Conservation (phyloP, 2,329 filamentous ascomycete species). For the Stagonosporopsis rhizophila region DNA sequence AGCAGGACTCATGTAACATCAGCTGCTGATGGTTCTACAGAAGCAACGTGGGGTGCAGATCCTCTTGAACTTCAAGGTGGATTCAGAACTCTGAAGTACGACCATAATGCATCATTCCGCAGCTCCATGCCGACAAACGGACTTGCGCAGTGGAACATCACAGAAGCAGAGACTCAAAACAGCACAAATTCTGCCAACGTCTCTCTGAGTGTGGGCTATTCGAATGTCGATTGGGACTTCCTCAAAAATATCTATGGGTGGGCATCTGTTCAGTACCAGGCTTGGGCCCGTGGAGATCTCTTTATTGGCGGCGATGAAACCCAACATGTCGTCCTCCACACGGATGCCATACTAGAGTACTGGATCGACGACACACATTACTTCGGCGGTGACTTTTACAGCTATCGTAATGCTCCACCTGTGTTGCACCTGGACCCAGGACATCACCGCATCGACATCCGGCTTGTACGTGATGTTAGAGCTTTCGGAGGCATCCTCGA, state of each 20-base stretch:
- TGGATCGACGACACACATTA: constrained; percentile 60
- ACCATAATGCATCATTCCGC: constrained; percentile 52
- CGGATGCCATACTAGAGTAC: constrained; percentile 60
- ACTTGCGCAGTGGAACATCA: constrained; percentile 57
- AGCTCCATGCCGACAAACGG: constrained; percentile 62
- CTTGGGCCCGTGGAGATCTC: constrained; percentile 62
- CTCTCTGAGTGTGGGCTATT: constrained; percentile 56
- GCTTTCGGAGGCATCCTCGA: constrained; percentile 61
- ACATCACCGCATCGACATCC: constrained; percentile 59
- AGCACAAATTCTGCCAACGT: constrained; percentile 42
- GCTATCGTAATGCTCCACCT: constrained; percentile 58
- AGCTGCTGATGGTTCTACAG: constrained; percentile 45
- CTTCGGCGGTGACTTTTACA: constrained; percentile 66
- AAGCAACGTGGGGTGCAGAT: constrained; percentile 66
- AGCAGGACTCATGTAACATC: neutral
- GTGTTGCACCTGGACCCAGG: constrained; percentile 60
- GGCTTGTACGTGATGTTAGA: constrained; percentile 64
- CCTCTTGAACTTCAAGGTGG: constrained; percentile 62
- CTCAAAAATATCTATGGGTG: constrained; percentile 64
- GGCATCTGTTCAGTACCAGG: constrained; percentile 65
- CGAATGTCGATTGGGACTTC: constrained; percentile 61
- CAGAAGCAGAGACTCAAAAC: constrained; percentile 41
- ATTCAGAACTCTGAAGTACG: constrained; percentile 56
- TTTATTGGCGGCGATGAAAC: constrained; percentile 46
- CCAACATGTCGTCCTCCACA: constrained; percentile 53